These are phyloP conservation scores for Epichloe bromicola DNA, from an alignment of 2,329 filamentous ascomycete genomes.

Conservation along the genomic window DNA sequence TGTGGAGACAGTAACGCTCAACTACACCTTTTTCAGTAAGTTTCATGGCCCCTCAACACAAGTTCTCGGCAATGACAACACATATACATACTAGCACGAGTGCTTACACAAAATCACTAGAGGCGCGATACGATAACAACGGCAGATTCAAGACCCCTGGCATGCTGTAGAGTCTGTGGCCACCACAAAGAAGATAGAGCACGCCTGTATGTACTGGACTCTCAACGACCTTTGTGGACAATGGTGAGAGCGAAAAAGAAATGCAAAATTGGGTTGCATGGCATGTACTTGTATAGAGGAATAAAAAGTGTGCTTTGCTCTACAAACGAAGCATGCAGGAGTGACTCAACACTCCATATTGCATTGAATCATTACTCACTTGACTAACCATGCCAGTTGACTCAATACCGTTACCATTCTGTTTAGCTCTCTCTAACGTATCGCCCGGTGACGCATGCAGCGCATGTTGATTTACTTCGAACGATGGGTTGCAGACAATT, in stretches of 20 bases:
- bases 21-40: slow-evolving; percentile 97
- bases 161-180: slow-evolving; percentile 7
- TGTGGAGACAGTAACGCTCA: slow-evolving; percentile 89
- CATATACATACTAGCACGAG: not conserved
- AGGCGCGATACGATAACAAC: slow-evolving; percentile 34
- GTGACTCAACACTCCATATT: not conserved
- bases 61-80: not conserved
- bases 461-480: too few species aligned
- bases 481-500: too few species aligned
- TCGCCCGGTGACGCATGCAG: too few species aligned
- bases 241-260: not conserved
- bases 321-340: not conserved
- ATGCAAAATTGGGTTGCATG: not conserved
- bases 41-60: slow-evolving; percentile 9
- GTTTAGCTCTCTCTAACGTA: not conserved
- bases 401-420: not conserved
- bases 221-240: not conserved
- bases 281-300: not conserved
- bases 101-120: slow-evolving; percentile 13
- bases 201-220: not conserved
- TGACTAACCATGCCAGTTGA: too few species aligned
- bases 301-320: not conserved
- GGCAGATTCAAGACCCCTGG: slow-evolving; percentile 28
- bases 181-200: not conserved
- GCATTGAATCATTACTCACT: too few species aligned